A percentile compares a stretch with the other conserved stretches of the same genome.
Conservation (phyloP, 1,139 yeast species). For the Hyphopichia fennica region DNA sequence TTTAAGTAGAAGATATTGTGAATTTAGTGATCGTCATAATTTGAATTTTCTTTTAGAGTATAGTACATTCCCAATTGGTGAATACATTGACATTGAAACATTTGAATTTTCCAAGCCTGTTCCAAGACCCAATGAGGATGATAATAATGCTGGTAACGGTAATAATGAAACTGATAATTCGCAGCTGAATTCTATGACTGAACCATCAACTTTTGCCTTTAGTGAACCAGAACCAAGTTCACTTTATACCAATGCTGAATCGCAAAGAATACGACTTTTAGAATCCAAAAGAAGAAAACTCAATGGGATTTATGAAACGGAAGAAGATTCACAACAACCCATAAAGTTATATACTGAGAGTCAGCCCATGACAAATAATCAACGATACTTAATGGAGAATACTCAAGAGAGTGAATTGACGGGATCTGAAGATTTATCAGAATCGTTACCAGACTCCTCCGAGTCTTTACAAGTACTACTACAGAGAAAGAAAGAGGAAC, state of each 20-base stretch:
- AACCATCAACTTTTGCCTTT: background rate
- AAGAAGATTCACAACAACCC: slow-evolving; percentile 1
- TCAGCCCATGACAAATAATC: background rate
- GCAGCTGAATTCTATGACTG: background rate
- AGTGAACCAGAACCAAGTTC: background rate
- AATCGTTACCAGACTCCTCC: background rate
- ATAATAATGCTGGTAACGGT: too few species aligned
- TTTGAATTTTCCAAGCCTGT: too few species aligned
- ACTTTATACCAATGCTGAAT: too few species aligned
- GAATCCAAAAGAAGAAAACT: background rate
- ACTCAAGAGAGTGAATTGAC: background rate
- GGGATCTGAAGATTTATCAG: too few species aligned
- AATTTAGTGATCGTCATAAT: background rate
- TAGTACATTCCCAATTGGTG: background rate
- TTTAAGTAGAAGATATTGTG: background rate
- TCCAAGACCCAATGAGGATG: too few species aligned
- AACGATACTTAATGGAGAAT: background rate
- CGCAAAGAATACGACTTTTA: too few species aligned
- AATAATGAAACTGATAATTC: background rate
- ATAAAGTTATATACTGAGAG: background rate
- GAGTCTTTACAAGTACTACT: background rate
- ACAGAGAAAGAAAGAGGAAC: too few species aligned
- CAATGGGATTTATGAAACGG: background rate
- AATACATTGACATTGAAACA: background rate
- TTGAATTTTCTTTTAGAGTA: background rate